These are phyloP conservation scores for Vicia sativa DNA, from an alignment of 306 rosid species.

Conservation along the genomic window DNA sequence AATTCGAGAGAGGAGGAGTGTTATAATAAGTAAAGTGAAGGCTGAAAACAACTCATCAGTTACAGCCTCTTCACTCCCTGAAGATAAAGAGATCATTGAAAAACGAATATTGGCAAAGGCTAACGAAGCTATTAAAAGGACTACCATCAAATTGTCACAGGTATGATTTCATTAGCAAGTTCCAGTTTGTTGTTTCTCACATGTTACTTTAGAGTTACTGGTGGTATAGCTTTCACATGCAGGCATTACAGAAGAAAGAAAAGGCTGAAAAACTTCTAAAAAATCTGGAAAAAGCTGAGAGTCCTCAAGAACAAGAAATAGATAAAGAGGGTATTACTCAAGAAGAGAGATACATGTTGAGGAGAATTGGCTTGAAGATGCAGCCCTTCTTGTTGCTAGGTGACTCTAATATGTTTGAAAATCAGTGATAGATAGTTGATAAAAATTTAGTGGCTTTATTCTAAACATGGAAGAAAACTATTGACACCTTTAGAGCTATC, in stretches of 20 bases:
- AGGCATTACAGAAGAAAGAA: conserved; percentile 77
- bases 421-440: conserved; percentile 15
- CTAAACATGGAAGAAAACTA: conserved; percentile 31
- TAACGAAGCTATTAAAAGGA: conserved; percentile 57
- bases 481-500: conserved; percentile 15
- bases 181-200: conserved; percentile 38
- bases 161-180: conserved; percentile 52
- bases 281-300: conserved; percentile 59
- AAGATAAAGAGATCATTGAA: conserved; percentile 39
- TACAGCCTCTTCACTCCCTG: conserved; percentile 36
- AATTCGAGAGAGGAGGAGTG: conserved; percentile 71
- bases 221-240: conserved; percentile 37
- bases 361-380: conserved; percentile 90
- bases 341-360: conserved; percentile 89
- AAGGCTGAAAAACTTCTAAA: conserved; percentile 73
- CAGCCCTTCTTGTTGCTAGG: conserved; percentile 86
- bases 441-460: neutral
- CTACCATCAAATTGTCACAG: conserved; percentile 65
- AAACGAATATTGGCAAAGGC: conserved; percentile 46
- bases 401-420: conserved; percentile 48
- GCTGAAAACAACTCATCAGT: conserved; percentile 33
- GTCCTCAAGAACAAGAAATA: conserved; percentile 60
- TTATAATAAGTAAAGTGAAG: conserved; percentile 43
- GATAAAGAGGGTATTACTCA: conserved; percentile 86
- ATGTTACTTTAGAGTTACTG: conserved; percentile 34